Conservation (phyloP, 2,329 filamentous ascomycete species). For the Ceratocystis alfenasii region DNA sequence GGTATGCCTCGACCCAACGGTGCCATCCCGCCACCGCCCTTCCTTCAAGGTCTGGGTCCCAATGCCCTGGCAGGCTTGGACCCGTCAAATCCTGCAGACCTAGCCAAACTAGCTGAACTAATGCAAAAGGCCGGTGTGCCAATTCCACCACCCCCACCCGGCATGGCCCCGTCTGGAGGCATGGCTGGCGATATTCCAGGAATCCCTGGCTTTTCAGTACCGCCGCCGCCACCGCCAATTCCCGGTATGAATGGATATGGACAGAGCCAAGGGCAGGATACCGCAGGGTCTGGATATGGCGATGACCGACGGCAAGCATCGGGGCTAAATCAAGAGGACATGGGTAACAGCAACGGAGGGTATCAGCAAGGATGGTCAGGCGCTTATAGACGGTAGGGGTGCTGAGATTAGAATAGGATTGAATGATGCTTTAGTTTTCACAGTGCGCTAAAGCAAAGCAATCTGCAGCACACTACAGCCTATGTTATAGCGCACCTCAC, state of each 20-base stretch:
- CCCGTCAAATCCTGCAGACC: constrained; percentile 47
- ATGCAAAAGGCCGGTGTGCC: constrained; percentile 54
- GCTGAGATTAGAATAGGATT: no score
- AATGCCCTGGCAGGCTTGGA: constrained; percentile 44
- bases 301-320: constrained; percentile 9
- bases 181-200: constrained; percentile 28
- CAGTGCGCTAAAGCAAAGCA: not conserved
- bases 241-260: constrained; percentile 17
- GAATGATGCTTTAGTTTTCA: no score
- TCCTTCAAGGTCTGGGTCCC: constrained; percentile 39
- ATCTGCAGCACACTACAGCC: not conserved
- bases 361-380: constrained; percentile 14
- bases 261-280: not conserved
- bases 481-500: no score
- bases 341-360: not conserved
- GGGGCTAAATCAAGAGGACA: not conserved
- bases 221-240: constrained; percentile 29
- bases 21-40: constrained; percentile 39
- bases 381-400: constrained; percentile 6
- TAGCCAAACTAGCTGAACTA: constrained; percentile 49
- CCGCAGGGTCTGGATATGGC: not conserved
- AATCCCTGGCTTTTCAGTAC: constrained; percentile 25
- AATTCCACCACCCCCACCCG: constrained; percentile 45
- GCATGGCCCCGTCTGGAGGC: constrained; percentile 33
- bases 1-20: constrained; percentile 42